Evolutionary conservation across 495 filamentous ascomycete genomes (phyloP).

Genomic region (Penicillium subrubescens): DNA sequence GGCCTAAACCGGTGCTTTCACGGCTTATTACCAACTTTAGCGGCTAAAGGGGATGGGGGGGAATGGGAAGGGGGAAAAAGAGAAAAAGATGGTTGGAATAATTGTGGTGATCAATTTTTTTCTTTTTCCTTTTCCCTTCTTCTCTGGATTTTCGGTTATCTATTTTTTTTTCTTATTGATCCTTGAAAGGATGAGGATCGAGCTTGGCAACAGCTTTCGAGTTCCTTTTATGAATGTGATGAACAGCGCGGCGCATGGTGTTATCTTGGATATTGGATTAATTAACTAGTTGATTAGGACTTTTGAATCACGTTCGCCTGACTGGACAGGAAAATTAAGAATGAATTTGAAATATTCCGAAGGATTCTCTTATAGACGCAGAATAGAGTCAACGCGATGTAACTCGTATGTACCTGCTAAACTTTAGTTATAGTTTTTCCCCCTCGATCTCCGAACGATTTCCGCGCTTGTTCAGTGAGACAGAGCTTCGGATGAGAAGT

Average conservation of each 20-base stretch:
- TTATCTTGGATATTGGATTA: background rate
- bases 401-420: background rate
- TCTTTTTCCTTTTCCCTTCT: slow-evolving; percentile 2
- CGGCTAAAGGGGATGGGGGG: slow-evolving; percentile 7
- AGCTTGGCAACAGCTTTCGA: background rate
- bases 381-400: background rate
- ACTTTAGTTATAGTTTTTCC: background rate
- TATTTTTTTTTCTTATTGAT: slow-evolving; percentile 5
- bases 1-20: slow-evolving; percentile 42
- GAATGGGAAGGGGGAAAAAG: background rate
- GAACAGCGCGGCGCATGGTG: slow-evolving; percentile 17
- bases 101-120: slow-evolving; percentile 7
- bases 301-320: background rate
- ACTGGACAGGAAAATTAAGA: background rate
- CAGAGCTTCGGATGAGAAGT: background rate
- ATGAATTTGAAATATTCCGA: background rate
- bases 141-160: background rate
- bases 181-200: slow-evolving; percentile 2
- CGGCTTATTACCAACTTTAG: slow-evolving; percentile 47
- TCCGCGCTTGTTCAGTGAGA: background rate
- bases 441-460: background rate
- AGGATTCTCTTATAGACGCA: background rate
- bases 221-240: slow-evolving; percentile 7
- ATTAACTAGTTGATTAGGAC: background rate
- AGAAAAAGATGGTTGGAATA: slow-evolving; percentile 9